These are phyloP conservation scores for Talaromyces trachyspermus DNA, from an alignment of 495 filamentous ascomycete species.

Conservation along the genomic window DNA sequence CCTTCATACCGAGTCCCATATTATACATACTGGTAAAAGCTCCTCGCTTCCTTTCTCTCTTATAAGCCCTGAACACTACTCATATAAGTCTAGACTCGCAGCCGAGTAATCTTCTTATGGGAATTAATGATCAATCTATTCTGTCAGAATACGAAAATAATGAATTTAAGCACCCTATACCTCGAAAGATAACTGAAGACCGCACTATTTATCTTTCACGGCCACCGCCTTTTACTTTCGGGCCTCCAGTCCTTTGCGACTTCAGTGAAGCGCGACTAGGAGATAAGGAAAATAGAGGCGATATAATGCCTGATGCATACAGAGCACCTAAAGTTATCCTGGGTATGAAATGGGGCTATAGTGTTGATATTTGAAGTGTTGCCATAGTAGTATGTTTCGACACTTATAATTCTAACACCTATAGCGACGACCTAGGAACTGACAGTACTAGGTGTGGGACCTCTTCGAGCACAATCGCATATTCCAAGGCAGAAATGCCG, in stretches of 20 bases:
- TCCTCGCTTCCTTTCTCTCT: background rate
- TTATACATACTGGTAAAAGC: conserved; percentile 39
- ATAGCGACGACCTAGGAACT: too few species aligned
- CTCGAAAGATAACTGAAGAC: conserved; percentile 17
- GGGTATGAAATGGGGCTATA: conserved; percentile 26
- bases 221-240: conserved; percentile 15
- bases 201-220: conserved; percentile 21
- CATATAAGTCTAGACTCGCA: conserved; percentile 17
- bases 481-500: background rate
- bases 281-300: conserved; percentile 21
- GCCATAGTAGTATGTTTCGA: conserved; percentile 32
- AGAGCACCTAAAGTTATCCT: conserved; percentile 31
- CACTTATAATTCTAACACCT: background rate
- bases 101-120: conserved; percentile 21
- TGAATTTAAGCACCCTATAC: conserved; percentile 18
- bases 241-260: conserved; percentile 21
- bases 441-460: conserved; percentile 1
- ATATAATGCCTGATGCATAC: conserved; percentile 25
- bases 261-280: conserved; percentile 24
- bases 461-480: background rate
- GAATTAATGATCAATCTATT: conserved; percentile 23
- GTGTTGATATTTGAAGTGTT: conserved; percentile 37
- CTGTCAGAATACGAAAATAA: conserved; percentile 19
- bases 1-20: conserved; percentile 30
- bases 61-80: background rate